Conservation (phyloP, 2,329 filamentous ascomycete species). For the Colletotrichum sp. region DNA sequence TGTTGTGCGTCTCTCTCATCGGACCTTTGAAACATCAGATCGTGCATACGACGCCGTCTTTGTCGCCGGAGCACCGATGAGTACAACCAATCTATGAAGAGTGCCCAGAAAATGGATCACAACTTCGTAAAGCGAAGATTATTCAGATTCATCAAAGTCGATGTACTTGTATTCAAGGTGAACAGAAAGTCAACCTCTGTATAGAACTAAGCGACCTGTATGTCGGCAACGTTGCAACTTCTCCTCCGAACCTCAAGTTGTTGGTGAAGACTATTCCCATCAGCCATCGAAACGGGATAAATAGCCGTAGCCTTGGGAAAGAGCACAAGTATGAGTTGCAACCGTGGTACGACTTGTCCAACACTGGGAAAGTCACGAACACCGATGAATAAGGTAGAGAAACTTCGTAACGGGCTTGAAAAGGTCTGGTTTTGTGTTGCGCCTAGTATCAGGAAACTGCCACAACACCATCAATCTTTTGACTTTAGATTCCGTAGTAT, state of each 20-base stretch:
- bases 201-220: not conserved
- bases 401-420: accelerated
- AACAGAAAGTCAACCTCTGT: not conserved
- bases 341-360: not conserved
- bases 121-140: not conserved
- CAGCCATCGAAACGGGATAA: not conserved
- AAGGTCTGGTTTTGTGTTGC: not conserved
- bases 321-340: not conserved
- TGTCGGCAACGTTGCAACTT: not conserved
- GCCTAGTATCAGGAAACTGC: not conserved
- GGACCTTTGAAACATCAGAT: not conserved
- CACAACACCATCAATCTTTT: not conserved
- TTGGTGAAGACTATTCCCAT: not conserved
- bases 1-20: not conserved
- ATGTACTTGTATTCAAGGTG: not conserved
- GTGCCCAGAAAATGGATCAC: not conserved
- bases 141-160: not conserved
- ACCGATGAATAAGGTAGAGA: too few species aligned
- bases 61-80: not conserved
- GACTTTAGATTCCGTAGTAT: not conserved
- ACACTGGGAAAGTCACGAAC: not conserved
- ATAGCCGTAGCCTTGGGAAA: not conserved
- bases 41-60: not conserved
- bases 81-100: not conserved
- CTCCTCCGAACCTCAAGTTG: not conserved